A percentile compares a stretch with the other conserved stretches of the same genome.
Evolutionary conservation across 139 green algal genomes (phyloP).

Genomic region (Asterochloris erici): DNA sequence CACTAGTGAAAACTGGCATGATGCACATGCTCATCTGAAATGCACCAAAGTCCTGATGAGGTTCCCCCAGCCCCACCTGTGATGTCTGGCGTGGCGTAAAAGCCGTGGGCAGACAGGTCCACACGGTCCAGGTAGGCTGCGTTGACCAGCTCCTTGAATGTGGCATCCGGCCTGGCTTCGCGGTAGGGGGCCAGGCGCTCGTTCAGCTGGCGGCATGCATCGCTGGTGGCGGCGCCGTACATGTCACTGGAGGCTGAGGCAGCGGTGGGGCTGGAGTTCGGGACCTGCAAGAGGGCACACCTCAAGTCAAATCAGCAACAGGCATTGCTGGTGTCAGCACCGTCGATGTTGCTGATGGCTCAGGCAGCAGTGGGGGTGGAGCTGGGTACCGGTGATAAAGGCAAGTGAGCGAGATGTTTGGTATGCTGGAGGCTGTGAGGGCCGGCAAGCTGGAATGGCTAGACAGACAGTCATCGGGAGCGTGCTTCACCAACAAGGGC

Average conservation of each 20-base stretch:
- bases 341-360: background rate
- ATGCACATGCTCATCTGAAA: background rate
- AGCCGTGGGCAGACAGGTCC: slow-evolving; percentile 92
- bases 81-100: slow-evolving; percentile 92
- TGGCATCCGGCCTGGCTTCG: slow-evolving; percentile 23
- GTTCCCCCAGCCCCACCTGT: slow-evolving; percentile 34
- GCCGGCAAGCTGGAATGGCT: no score
- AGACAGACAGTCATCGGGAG: no score
- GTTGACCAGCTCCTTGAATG: slow-evolving; percentile 53
- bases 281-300: slow-evolving; percentile 41
- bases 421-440: no score
- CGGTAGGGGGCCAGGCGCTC: slow-evolving; percentile 67
- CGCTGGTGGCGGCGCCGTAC: slow-evolving; percentile 83
- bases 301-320: slow-evolving; percentile 11
- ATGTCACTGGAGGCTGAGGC: slow-evolving; percentile 88
- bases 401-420: slow-evolving; percentile 8
- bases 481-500: no score
- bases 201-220: slow-evolving; percentile 87
- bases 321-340: no score
- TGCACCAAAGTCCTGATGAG: background rate
- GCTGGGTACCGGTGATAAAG: background rate
- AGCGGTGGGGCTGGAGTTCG: slow-evolving; percentile 92
- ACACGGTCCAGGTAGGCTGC: slow-evolving; percentile 82
- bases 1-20: background rate
- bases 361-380: background rate